phyloP scores from a whole-genome alignment of 371 early-diverging fungal species.

The Mucor mucedo region DNA sequence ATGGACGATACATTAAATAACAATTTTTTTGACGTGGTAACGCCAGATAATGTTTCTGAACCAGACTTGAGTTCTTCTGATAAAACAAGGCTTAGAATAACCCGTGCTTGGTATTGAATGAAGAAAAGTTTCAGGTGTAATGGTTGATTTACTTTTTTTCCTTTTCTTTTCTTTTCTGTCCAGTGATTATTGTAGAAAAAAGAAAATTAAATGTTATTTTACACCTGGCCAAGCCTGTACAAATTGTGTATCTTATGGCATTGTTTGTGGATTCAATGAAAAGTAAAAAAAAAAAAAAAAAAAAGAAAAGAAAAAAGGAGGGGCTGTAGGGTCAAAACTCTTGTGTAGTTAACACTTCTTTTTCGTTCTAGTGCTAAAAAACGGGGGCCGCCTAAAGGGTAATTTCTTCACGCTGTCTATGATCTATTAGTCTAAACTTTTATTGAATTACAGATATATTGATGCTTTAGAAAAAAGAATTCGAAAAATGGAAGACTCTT shows the following conservation, averaged over 20 bases:
- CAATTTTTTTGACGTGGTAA: constrained; percentile 11
- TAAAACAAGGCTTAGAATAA: constrained; percentile 42
- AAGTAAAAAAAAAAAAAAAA: constrained; percentile 20
- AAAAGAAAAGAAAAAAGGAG: neutral
- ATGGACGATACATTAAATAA: neutral
- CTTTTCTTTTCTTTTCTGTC: neutral
- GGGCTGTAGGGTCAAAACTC: too few species aligned
- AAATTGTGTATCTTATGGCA: constrained; percentile 32
- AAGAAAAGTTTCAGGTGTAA: neutral
- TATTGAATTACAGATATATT: constrained; percentile 31
- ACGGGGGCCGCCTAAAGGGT: constrained; percentile 69
- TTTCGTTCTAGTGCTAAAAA: constrained; percentile 37
- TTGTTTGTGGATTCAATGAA: constrained; percentile 37
- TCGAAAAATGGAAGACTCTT: constrained; percentile 32
- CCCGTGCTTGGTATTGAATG: constrained; percentile 45
- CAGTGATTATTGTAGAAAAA: constrained; percentile 43
- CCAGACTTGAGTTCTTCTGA: constrained; percentile 18
- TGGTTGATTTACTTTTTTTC: neutral
- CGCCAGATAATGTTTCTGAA: constrained; percentile 17
- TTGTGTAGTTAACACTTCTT: neutral
- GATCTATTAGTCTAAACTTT: neutral
- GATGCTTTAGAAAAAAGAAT: constrained; percentile 49
- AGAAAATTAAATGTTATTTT: constrained; percentile 40
- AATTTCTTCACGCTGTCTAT: neutral
- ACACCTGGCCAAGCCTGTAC: constrained; percentile 30